Percentiles rank a stretch among this genome's conserved stretches.
Conservation (phyloP, 75 land plant species). For the Larix kaempferi region DNA sequence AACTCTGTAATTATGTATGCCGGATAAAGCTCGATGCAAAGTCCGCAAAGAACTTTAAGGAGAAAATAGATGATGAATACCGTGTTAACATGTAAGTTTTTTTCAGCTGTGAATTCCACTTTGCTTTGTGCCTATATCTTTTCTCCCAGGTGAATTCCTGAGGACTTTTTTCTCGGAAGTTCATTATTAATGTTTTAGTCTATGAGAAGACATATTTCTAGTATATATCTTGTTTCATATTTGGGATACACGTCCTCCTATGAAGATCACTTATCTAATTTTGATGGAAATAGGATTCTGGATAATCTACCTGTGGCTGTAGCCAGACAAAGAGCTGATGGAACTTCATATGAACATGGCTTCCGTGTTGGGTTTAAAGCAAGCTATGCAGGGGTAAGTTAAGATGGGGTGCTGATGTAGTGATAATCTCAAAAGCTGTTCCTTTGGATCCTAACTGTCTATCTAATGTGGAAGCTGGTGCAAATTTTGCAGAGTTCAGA, state of each 20-base stretch:
- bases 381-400: slow-evolving; percentile 45
- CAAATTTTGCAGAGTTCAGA: slow-evolving; percentile 56
- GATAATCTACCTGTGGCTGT: slow-evolving; percentile 95
- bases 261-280: slow-evolving; percentile 28
- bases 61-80: slow-evolving; percentile 94
- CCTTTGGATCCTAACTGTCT: not conserved
- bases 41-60: slow-evolving; percentile 76
- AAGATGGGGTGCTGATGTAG: not conserved
- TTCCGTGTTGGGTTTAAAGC: slow-evolving; percentile 81
- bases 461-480: not conserved
- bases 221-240: too few relatives aligned
- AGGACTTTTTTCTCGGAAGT: not conserved
- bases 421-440: not conserved
- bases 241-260: slow-evolving; percentile 36
- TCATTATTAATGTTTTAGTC: too few relatives aligned
- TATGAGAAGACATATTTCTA: too few relatives aligned
- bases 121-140: not conserved
- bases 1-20: slow-evolving; percentile 71
- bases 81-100: slow-evolving; percentile 82
- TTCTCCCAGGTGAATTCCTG: not conserved
- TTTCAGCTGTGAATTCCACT: not conserved
- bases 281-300: slow-evolving; percentile 63
- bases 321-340: slow-evolving; percentile 59
- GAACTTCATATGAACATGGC: slow-evolving; percentile 77
- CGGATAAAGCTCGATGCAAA: slow-evolving; percentile 47